Evolutionary conservation across 2,329 filamentous ascomycete species (phyloP).

Genomic region (Arthrobotrys musiformis): DNA sequence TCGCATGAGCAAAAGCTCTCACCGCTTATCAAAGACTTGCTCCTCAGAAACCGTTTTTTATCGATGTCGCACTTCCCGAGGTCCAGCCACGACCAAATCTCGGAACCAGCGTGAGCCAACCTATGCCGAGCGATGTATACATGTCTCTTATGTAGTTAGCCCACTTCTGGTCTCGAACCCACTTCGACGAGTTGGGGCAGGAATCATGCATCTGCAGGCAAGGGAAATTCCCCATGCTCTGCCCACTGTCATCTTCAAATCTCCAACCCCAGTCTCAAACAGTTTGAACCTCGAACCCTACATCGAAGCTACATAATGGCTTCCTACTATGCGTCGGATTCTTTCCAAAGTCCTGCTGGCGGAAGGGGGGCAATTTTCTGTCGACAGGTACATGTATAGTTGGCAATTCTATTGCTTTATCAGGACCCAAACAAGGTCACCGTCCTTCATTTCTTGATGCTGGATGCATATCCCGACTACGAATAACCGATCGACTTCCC

Average conservation of each 20-base stretch:
- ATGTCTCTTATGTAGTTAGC: slow-evolving; percentile 6
- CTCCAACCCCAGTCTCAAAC: slow-evolving; percentile 25
- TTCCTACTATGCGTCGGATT: slow-evolving; percentile 27
- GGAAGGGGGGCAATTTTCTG: slow-evolving; percentile 40
- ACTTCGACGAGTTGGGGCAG: slow-evolving; percentile 4
- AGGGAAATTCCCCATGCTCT: slow-evolving; percentile 34
- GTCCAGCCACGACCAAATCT: slow-evolving; percentile 19
- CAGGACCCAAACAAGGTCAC: slow-evolving; percentile 3
- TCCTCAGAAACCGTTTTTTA: slow-evolving; percentile 4
- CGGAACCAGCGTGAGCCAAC: slow-evolving; percentile 19
- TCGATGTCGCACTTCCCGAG: slow-evolving; percentile 19
- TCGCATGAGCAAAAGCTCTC: slow-evolving; percentile 30
- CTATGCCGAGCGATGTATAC: slow-evolving; percentile 32
- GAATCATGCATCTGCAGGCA: slow-evolving; percentile 37
- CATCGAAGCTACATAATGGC: slow-evolving; percentile 29
- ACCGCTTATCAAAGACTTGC: slow-evolving; percentile 7
- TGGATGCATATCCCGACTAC: slow-evolving; percentile 23
- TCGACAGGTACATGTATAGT: slow-evolving; percentile 48
- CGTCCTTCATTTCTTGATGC: slow-evolving; percentile 29
- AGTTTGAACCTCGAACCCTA: slow-evolving; percentile 27
- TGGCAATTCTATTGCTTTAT: slow-evolving; percentile 35
- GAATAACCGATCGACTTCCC: background rate
- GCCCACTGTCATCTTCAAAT: slow-evolving; percentile 13
- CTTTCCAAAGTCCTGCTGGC: slow-evolving; percentile 31
- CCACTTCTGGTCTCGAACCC: slow-evolving; percentile 11